Evolutionary conservation across 148 eudicot species (phyloP).

Genomic region (Beta vulgaris): DNA sequence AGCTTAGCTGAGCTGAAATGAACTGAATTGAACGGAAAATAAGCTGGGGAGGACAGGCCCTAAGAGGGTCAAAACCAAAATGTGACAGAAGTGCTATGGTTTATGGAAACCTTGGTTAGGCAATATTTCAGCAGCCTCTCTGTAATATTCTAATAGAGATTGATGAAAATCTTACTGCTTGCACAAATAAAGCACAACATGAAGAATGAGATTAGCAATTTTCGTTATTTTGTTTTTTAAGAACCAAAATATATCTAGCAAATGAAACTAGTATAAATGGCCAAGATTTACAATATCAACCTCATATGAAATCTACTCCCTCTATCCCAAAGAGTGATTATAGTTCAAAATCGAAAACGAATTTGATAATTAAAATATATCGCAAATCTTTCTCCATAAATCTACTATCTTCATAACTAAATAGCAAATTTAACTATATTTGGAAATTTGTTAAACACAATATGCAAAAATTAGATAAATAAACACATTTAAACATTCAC

Average conservation of each 20-base stretch:
- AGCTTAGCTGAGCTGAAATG: too few relatives aligned
- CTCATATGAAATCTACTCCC: neutral
- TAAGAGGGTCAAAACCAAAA: neutral
- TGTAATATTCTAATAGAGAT: neutral
- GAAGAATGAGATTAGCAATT: too few relatives aligned
- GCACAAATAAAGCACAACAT: too few relatives aligned
- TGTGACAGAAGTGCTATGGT: neutral
- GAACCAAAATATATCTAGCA: too few relatives aligned
- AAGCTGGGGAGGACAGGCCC: too few relatives aligned
- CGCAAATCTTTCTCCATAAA: too few relatives aligned
- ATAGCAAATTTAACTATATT: neutral
- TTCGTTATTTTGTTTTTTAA: too few relatives aligned
- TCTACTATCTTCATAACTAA: too few relatives aligned
- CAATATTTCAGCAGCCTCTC: neutral
- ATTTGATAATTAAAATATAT: too few relatives aligned
- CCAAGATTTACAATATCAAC: neutral
- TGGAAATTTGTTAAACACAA: neutral
- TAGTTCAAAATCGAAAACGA: neutral
- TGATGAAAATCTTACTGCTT: neutral
- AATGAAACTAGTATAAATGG: too few relatives aligned
- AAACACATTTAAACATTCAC: neutral
- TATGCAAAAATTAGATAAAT: too few relatives aligned
- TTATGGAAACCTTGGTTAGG: neutral
- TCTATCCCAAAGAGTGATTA: neutral
- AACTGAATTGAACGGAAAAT: too few relatives aligned